Evolutionary conservation across 2,329 filamentous ascomycete genomes (phyloP), one percentile per base, ranked within the genome.

Genomic region (Beauveria scarabaeidicola): DNA sequence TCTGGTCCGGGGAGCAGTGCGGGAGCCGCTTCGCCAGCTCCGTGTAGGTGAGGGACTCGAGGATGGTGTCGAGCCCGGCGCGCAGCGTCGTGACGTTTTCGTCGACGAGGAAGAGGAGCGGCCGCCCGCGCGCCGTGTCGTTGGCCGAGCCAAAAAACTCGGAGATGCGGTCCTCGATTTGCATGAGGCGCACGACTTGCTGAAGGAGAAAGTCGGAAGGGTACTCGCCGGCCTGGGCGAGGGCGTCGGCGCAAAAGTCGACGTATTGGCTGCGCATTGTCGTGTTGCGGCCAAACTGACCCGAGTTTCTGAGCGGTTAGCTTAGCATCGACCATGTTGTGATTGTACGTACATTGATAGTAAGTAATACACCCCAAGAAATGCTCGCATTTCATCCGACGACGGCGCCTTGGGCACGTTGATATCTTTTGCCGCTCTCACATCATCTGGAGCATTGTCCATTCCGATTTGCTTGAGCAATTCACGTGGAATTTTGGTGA

Each of bases 351-450:
- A 75, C 74, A 73, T 63, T 38, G 74, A 74, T n/a, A 74, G 63
- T 5, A 75, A 54, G 47, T 73, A 77, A 52, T 72, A 75, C 41
- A 72, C 72, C 0, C 74, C 75, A 15, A 78, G 64, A 48, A 74
- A 70, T 0, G 71, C 65, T 8, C 75, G 66, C 58, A 73, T 71
- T 61, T 75, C 73, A 36, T 75, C 74, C n/a, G 68, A 64, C 0
- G 69, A 71, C 59, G 69, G 68, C 5, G 61, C 61, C 36, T 68
- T 65, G 10, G 61, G 59, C 1, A 64, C 43, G 2, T 61, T 53
- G 47, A 66, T 65, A 19, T 57, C 61, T 50, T 61, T 64, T 17
- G 52, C 59, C 17, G 66, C 63, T 17, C 56, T 61, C 3, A 61
- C 46, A 19, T 62, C 61, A 29, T 64, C 61, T 3, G 50, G 58